phyloP scores from a whole-genome alignment of 2,329 filamentous ascomycete genomes.

The Aspergillus phoenicis region DNA sequence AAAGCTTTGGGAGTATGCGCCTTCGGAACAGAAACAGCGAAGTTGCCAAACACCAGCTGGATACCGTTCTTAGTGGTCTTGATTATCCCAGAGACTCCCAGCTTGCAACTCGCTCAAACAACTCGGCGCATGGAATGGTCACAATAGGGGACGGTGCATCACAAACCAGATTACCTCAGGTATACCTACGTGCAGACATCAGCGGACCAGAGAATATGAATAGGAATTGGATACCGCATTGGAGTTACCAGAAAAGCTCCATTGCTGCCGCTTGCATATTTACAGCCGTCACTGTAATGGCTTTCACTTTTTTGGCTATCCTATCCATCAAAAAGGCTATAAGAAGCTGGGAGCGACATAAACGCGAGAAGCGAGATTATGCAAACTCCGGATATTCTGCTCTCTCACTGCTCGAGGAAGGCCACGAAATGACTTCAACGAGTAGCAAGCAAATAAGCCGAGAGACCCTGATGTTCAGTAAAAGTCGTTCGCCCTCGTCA shows the following conservation, averaged over 20 bases:
- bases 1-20: background rate
- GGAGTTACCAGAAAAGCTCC: constrained; percentile 27
- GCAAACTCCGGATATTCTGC: constrained; percentile 21
- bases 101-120: background rate
- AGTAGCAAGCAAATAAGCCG: constrained; percentile 23
- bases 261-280: constrained; percentile 34
- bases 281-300: constrained; percentile 20
- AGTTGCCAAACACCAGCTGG: background rate
- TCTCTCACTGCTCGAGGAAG: background rate
- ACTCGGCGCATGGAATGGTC: background rate
- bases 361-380: constrained; percentile 13
- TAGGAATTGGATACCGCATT: constrained; percentile 17
- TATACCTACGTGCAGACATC: background rate
- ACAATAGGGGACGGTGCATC: background rate
- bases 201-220: constrained; percentile 1
- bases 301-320: constrained; percentile 25
- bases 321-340: constrained; percentile 26
- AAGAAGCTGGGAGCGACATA: constrained; percentile 20
- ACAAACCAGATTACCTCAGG: background rate
- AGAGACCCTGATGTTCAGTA: constrained; percentile 34
- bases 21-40: no score
- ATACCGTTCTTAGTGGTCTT: background rate
- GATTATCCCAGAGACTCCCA: background rate
- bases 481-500: constrained; percentile 29
- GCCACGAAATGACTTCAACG: constrained; percentile 11